A percentile compares a stretch with the other conserved stretches of the same genome.
Evolutionary conservation across 192 early-diverging fungal genomes (phyloP).

Genomic region (Helicostylum pulchrum): DNA sequence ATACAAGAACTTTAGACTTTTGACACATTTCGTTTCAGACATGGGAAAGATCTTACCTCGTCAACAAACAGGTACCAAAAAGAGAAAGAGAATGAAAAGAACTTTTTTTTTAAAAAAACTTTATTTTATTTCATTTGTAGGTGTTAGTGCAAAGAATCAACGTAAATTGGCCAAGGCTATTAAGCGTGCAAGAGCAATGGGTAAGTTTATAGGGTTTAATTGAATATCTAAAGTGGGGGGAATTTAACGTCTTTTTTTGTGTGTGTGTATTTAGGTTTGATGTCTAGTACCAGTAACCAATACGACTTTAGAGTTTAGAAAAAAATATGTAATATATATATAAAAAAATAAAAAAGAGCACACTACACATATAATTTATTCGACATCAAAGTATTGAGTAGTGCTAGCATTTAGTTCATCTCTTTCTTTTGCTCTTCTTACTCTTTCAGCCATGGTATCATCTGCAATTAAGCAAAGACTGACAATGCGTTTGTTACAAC

Average conservation of each 20-base stretch:
- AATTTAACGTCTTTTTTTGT: neutral
- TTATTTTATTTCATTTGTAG: slow-evolving; percentile 26
- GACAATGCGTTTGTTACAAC: slow-evolving; percentile 20
- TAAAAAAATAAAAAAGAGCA: neutral
- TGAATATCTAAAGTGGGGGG: too few relatives aligned
- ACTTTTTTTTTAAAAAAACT: neutral
- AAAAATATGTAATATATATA: neutral
- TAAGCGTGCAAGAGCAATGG: slow-evolving; percentile 46
- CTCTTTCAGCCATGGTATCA: slow-evolving; percentile 9
- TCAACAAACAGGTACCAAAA: slow-evolving; percentile 36
- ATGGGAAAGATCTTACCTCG: slow-evolving; percentile 49
- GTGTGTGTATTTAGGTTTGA: slow-evolving; percentile 13
- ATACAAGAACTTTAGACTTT: slow-evolving; percentile 45
- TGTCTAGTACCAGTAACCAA: slow-evolving; percentile 21
- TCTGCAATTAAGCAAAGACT: neutral
- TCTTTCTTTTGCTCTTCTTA: slow-evolving; percentile 10
- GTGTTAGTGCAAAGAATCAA: slow-evolving; percentile 43
- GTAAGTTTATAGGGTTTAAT: too few relatives aligned
- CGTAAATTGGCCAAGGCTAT: slow-evolving; percentile 46
- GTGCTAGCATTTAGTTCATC: neutral
- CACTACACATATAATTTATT: slow-evolving; percentile 1
- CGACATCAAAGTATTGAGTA: slow-evolving; percentile 15
- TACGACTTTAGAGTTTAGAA: slow-evolving; percentile 5
- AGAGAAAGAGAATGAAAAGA: neutral
- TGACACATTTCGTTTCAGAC: slow-evolving; percentile 45